phyloP scores from a whole-genome alignment of 352 stramenopile genomes.

The Stephanocyclus meneghinianus region DNA sequence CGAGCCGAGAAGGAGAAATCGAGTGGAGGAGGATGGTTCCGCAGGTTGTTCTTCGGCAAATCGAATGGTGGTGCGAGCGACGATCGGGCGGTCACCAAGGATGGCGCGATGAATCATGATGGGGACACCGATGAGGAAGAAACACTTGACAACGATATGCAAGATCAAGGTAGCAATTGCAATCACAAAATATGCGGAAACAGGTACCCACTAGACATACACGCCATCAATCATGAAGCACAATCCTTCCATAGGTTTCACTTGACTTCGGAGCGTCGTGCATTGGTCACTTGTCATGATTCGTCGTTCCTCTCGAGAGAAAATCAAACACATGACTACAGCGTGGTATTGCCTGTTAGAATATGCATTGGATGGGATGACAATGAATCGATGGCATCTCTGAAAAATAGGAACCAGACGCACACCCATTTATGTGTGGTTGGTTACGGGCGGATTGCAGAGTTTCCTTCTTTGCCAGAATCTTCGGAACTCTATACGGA shows the following conservation, averaged over 20 bases:
- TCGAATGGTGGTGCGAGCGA: not conserved
- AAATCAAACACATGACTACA: not conserved
- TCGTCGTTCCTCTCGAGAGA: not conserved
- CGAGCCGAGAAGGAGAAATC: not conserved
- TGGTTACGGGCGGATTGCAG: slow-evolving; percentile 50
- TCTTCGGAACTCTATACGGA: slow-evolving; percentile 2
- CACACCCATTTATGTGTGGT: slow-evolving; percentile 44
- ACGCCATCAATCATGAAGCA: slow-evolving; percentile 34
- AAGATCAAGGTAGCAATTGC: not conserved
- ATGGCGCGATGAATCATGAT: not conserved
- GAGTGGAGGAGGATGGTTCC: slow-evolving; percentile 13
- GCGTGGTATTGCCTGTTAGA: slow-evolving; percentile 38
- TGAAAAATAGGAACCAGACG: not conserved
- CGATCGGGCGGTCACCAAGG: not conserved
- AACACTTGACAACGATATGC: not conserved
- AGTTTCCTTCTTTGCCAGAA: slow-evolving; percentile 33
- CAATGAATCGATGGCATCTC: not conserved
- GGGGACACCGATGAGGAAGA: not conserved
- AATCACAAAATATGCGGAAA: not conserved
- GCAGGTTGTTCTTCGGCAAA: slow-evolving; percentile 11
- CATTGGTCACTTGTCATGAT: slow-evolving; percentile 8
- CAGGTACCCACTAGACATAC: not conserved
- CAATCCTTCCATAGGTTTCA: slow-evolving; percentile 51
- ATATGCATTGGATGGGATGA: slow-evolving; percentile 32
- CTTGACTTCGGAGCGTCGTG: slow-evolving; percentile 41